phyloP scores from a whole-genome alignment of 225 moss, liverwort and hornwort genomes.

The Thuidium tamariscinum region DNA sequence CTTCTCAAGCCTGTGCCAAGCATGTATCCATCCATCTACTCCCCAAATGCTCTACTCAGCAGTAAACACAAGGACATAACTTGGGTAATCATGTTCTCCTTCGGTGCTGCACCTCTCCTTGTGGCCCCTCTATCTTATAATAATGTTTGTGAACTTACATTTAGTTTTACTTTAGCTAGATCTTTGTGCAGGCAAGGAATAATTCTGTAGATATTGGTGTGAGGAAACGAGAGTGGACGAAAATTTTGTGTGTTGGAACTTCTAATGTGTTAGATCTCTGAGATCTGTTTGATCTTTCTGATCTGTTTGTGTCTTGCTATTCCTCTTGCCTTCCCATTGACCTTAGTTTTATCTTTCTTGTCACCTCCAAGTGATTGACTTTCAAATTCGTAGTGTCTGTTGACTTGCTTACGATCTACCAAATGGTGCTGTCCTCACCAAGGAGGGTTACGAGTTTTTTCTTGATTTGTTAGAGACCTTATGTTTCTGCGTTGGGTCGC shows the following conservation, averaged over 20 bases:
- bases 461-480: background rate
- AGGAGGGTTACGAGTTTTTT: background rate
- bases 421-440: background rate
- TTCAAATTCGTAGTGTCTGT: background rate
- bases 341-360: background rate
- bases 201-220: background rate
- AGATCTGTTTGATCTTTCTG: background rate
- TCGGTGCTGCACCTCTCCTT: background rate
- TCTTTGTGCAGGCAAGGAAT: background rate
- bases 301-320: background rate
- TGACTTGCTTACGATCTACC: background rate
- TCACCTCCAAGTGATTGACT: background rate
- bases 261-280: background rate
- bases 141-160: background rate
- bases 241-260: background rate
- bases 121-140: background rate
- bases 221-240: background rate
- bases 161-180: background rate
- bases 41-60: conserved; percentile 62
- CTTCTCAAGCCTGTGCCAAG: conserved; percentile 75
- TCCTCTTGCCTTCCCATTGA: background rate
- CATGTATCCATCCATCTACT: conserved; percentile 58
- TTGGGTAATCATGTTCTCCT: conserved; percentile 52
- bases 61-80: conserved; percentile 64
- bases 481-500: background rate